Base-by-base conservation (phyloP, 129 eudicot genomes). In the Artemisia argyi region DNA sequence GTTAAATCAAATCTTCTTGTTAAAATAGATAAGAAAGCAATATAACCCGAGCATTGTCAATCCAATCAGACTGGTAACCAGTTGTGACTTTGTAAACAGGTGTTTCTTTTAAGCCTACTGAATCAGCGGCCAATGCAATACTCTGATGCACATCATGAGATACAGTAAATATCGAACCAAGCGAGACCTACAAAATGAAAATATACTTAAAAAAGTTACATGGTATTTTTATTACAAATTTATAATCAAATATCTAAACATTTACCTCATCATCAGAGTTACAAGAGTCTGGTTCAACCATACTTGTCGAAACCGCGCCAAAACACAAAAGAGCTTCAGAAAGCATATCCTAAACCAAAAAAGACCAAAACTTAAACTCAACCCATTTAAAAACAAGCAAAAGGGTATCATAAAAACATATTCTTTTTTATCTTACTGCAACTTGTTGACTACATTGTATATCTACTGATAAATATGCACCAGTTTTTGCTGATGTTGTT, bases 221-320 rank as follows among this genome's bases (percentile, higher is more conserved):
- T 35, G 44, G 10, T 35, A 35, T 5, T 6, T 35, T 35, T 6
- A 1, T 35, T 5, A n/a, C n/a, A n/a, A n/a, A n/a, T n/a, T n/a
- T n/a, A n/a, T n/a, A n/a, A n/a, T n/a, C n/a, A n/a, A n/a, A n/a
- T n/a, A n/a, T n/a, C n/a, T n/a, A n/a, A n/a, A n/a, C n/a, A n/a
- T n/a, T n/a, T 75, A 86, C 96, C 88, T 89, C 92, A 55, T 83
- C 78, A 13, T 68, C 57, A 39, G 55, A 71, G 16, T 58, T 16
- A 65, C 24, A 32, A 26, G 61, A 67, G 30, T 89, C 88, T 49
- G 81, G 86, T 74, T 87, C 90, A 80, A 87, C 95, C 68, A 85
- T 76, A 74, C 92, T 87, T 73, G 91, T 86, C n/a, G 98, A 92
- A 80, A 72, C 84, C 24, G 98, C 98, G 61, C 94, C 95, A 73